These are phyloP conservation scores for Geotrichum fermentans DNA, from an alignment of 1,139 yeast species.

Conservation along the genomic window DNA sequence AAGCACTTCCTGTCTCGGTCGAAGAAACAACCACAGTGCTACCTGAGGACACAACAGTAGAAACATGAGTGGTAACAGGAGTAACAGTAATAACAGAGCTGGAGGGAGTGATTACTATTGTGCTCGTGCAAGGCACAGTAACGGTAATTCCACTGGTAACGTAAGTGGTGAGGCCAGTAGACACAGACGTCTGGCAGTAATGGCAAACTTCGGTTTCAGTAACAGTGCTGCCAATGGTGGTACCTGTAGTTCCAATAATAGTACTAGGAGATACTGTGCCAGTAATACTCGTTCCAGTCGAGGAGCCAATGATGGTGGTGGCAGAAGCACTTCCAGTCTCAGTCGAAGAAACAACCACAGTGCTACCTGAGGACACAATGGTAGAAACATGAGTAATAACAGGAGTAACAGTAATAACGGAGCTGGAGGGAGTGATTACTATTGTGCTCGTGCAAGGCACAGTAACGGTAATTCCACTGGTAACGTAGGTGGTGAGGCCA, in stretches of 20 bases:
- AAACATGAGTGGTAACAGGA: background rate
- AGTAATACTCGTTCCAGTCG: background rate
- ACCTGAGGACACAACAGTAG: background rate
- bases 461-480: background rate
- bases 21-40: background rate
- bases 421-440: background rate
- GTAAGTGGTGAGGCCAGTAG: conserved; percentile 1
- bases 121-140: background rate
- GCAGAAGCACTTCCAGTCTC: background rate
- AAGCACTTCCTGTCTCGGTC: background rate
- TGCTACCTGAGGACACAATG: background rate
- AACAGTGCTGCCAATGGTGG: background rate
- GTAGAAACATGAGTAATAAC: background rate
- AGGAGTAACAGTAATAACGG: background rate
- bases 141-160: background rate
- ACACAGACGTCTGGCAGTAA: background rate
- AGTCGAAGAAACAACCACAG: background rate
- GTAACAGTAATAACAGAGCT: background rate
- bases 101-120: background rate
- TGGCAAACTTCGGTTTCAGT: background rate
- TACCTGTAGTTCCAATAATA: background rate
- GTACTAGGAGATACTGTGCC: too few relatives aligned
- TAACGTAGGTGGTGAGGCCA: background rate
- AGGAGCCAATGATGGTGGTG: background rate
- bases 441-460: conserved; percentile 1